Conservation (phyloP, 495 filamentous ascomycete species). For the Penicillium angulare region DNA sequence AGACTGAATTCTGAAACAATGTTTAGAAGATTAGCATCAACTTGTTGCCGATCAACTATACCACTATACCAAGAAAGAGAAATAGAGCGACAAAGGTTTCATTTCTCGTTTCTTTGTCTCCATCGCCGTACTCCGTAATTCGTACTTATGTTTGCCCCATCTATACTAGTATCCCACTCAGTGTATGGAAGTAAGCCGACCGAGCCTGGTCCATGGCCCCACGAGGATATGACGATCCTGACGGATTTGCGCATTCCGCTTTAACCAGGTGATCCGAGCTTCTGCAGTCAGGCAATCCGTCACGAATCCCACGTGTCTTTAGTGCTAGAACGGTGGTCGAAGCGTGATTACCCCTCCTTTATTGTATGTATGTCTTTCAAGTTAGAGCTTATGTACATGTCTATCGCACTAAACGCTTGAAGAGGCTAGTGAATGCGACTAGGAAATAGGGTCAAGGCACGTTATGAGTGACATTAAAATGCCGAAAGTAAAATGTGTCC, state of each 20-base stretch:
- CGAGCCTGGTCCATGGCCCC: background rate
- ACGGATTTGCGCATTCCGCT: background rate
- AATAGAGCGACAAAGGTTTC: background rate
- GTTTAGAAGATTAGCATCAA: background rate
- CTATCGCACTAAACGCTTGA: background rate
- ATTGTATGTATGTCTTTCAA: background rate
- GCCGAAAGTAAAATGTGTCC: no score
- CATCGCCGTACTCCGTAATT: background rate
- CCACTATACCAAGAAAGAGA: background rate
- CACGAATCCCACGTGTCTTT: constrained; percentile 1
- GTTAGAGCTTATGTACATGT: background rate
- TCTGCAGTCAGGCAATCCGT: constrained; percentile 5
- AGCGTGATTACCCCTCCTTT: background rate
- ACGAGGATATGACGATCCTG: background rate
- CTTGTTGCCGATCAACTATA: no score
- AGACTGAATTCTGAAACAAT: background rate
- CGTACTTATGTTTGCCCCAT: background rate
- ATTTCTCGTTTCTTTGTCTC: no score
- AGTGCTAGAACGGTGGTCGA: background rate
- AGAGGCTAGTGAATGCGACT: no score
- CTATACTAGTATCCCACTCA: background rate
- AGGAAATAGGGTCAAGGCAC: no score
- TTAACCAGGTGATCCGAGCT: constrained; percentile 1
- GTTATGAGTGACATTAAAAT: no score
- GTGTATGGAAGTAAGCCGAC: background rate